These are phyloP conservation scores for Arthroderma uncinatum DNA, from an alignment of 2,329 filamentous ascomycete genomes.

Conservation along the genomic window DNA sequence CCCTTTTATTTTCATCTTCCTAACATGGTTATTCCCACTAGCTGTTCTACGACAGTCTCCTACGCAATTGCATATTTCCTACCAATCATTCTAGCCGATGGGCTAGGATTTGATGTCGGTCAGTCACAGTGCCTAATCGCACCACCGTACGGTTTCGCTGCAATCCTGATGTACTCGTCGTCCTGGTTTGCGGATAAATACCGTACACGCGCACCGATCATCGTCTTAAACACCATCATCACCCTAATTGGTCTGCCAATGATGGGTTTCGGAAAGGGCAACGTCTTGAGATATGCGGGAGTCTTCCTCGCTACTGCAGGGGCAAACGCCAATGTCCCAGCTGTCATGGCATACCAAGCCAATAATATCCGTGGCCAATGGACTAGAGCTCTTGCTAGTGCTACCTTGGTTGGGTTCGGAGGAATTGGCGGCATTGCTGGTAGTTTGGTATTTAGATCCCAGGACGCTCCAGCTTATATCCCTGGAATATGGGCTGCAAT, in stretches of 20 bases:
- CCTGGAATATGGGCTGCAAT: conserved; percentile 28
- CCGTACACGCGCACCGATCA: conserved; percentile 53
- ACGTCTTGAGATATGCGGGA: conserved; percentile 57
- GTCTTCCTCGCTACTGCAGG: conserved; percentile 67
- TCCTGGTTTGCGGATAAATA: conserved; percentile 58
- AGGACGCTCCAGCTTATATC: conserved; percentile 27
- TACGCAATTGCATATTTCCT: conserved; percentile 73
- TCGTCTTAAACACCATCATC: conserved; percentile 54
- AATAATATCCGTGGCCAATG: conserved; percentile 84
- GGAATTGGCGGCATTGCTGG: conserved; percentile 70
- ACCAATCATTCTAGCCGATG: conserved; percentile 56
- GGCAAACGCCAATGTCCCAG: conserved; percentile 65
- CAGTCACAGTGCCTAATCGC: conserved; percentile 60
- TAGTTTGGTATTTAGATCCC: conserved; percentile 55
- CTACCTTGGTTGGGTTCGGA: conserved; percentile 63
- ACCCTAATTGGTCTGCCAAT: conserved; percentile 59
- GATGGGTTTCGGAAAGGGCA: conserved; percentile 53
- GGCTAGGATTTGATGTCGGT: conserved; percentile 54
- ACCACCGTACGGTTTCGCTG: conserved; percentile 56
- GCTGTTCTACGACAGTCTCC: conserved; percentile 58
- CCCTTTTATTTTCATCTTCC: not conserved
- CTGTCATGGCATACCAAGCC: conserved; percentile 66
- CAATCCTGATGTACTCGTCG: conserved; percentile 49
- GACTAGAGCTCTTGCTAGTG: conserved; percentile 72
- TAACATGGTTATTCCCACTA: conserved; percentile 20